phyloP scores from a whole-genome alignment of 2,329 filamentous ascomycete genomes.

The Alternaria incomplexa region DNA sequence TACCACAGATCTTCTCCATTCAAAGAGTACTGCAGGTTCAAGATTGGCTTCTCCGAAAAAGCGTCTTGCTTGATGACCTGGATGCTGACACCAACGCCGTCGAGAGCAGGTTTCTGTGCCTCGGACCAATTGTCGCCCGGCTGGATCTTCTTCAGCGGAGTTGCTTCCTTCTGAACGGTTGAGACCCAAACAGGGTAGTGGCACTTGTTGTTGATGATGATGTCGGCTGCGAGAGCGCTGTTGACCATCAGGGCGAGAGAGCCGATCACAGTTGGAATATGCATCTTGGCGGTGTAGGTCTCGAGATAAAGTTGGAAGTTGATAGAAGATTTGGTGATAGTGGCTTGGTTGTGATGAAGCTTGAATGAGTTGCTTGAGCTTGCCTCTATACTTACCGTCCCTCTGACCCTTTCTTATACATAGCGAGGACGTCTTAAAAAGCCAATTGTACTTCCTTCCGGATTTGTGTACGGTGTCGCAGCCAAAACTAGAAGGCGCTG shows the following conservation, averaged over 20 bases:
- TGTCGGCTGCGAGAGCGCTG: constrained; percentile 17
- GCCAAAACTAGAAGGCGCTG: constrained; percentile 3
- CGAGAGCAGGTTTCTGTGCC: constrained; percentile 18
- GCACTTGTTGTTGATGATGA: constrained; percentile 36
- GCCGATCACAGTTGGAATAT: constrained; percentile 18
- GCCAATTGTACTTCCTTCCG: neutral
- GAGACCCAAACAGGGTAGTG: constrained; percentile 28
- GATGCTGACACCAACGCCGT: constrained; percentile 27
- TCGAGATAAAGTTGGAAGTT: neutral
- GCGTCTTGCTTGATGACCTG: constrained; percentile 28
- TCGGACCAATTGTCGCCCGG: constrained; percentile 14
- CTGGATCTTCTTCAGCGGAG: constrained; percentile 5
- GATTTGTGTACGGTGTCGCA: neutral
- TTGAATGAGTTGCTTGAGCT: neutral
- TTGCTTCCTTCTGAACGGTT: constrained; percentile 15
- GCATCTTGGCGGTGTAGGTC: constrained; percentile 18
- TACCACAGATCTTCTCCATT: constrained; percentile 28
- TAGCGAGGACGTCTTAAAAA: neutral
- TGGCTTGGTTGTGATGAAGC: neutral
- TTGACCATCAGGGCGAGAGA: constrained; percentile 17
- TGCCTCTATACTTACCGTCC: neutral
- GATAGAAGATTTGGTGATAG: neutral
- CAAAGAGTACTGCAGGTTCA: constrained; percentile 33
- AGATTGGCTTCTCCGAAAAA: constrained; percentile 19
- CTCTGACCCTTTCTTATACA: constrained; percentile 16